Base-by-base conservation (phyloP, 116 monocot genomes). In the Posidonia oceanica region DNA sequence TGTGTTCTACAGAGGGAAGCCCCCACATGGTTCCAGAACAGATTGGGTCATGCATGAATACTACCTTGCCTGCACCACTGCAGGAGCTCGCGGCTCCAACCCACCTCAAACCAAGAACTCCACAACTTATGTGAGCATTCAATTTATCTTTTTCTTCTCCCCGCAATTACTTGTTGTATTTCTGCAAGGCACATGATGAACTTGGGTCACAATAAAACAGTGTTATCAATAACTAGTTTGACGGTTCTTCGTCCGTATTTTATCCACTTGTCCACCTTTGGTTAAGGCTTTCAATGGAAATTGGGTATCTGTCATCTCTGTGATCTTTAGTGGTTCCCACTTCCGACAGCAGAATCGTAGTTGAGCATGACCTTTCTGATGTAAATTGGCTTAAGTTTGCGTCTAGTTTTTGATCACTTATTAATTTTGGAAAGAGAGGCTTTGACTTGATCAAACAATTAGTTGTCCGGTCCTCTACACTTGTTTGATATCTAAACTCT, bases 1-100 rank as follows among this genome's bases (percentile, higher is more conserved):
- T 4, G 76, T 82, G 16, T 93, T 93, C 62, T 76, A 84, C 69
- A 63, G 69, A 14, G 84, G 87, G 7, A 81, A 76, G 64, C 71
- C 79, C 5, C 63, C 70, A 15, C 12, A 48, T 22, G 72, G 73
- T 7, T 36, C 36, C 0, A 71, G 72, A 7, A 84, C 86, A 14
- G 75, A 81, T 18, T 93, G 93, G 93, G 54, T 83, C 38, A 93
- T 93, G 93, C 88, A 93, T 61, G 93, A 93, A 61, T 93, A 88
- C 61, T 72, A 81, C 63, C 81, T 81, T n/a, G 57, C 70, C 56
- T 55, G 68, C 64, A 42, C 66, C 7, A 42, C 41, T 42, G 23
- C 16, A 10, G 36, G 18, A 3, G 29, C 4, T 29, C 14, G 14
- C 12, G 18, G 23, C 11, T 29, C 3, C 37, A 54, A 22, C 51